Percentiles rank a stretch among this genome's conserved stretches.
Evolutionary conservation across 1,284 basidiomycete genomes (phyloP).

Genomic region (Cerioporus squamosus): DNA sequence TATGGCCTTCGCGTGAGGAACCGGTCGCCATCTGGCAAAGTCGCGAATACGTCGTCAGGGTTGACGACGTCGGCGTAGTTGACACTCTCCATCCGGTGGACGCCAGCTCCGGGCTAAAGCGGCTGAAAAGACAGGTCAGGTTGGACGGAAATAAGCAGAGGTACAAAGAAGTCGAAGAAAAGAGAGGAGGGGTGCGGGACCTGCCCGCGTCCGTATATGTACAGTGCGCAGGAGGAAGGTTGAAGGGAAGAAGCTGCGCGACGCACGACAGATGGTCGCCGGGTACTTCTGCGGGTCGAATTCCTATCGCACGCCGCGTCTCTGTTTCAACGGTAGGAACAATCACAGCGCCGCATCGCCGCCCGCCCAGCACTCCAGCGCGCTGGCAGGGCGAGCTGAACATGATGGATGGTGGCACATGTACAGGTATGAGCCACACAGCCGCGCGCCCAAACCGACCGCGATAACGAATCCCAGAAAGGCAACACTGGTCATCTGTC

Average conservation of each 20-base stretch:
- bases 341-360: conserved; percentile 2
- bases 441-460: conserved; percentile 2
- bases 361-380: neutral
- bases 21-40: conserved; percentile 10
- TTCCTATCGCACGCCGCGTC: neutral
- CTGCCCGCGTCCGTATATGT: neutral
- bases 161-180: neutral
- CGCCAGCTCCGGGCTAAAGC: neutral
- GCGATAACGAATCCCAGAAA: neutral
- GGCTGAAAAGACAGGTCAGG: neutral
- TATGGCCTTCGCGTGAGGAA: conserved; percentile 16
- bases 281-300: neutral
- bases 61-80: conserved; percentile 8
- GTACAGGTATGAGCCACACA: neutral
- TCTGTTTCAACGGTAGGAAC: conserved; percentile 1
- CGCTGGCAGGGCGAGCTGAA: neutral
- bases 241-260: neutral
- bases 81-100: conserved; percentile 1
- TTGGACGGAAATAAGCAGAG: neutral
- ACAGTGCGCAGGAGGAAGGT: neutral
- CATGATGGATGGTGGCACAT: conserved; percentile 8
- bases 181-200: neutral
- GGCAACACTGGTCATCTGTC: neutral
- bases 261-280: neutral
- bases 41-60: conserved; percentile 6